These are phyloP conservation scores for Aspergillus hancockii DNA, from an alignment of 495 filamentous ascomycete genomes.

Conservation along the genomic window DNA sequence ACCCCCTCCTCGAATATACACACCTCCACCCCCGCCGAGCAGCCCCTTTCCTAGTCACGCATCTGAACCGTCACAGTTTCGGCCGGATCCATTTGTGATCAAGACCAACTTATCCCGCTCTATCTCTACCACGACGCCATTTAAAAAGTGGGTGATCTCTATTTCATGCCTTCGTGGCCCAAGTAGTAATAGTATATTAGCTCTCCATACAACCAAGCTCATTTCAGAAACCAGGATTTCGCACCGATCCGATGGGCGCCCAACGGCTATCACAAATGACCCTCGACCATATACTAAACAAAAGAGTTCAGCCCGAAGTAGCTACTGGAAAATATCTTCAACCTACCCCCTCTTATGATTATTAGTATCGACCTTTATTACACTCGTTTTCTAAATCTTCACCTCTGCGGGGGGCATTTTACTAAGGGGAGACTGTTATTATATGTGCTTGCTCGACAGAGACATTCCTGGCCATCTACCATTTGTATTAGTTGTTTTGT, in stretches of 20 bases:
- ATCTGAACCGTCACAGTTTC: slow-evolving; percentile 44
- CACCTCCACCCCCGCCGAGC: slow-evolving; percentile 41
- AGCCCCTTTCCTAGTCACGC: slow-evolving; percentile 38
- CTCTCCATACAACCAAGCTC: slow-evolving; percentile 75
- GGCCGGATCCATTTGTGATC: slow-evolving; percentile 51
- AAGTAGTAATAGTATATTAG: slow-evolving; percentile 56
- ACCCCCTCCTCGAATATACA: slow-evolving; percentile 31
- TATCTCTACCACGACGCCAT: slow-evolving; percentile 43
- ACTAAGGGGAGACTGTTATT: no score
- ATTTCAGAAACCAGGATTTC: slow-evolving; percentile 83
- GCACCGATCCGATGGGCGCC: slow-evolving; percentile 62
- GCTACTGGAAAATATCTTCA: no score
- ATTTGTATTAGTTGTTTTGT: no score
- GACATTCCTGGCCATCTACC: no score
- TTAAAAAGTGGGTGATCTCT: slow-evolving; percentile 41
- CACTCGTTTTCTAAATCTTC: no score
- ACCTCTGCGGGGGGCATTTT: no score
- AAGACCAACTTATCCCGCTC: slow-evolving; percentile 46
- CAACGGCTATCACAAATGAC: slow-evolving; percentile 36
- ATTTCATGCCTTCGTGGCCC: neutral
- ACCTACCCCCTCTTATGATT: no score
- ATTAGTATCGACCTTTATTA: no score
- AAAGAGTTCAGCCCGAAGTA: no score
- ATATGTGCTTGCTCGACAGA: no score
- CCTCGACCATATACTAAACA: neutral